Evolutionary conservation across 306 rosid species (phyloP), one percentile per base, ranked within the genome.

Genomic region (Begonia fuchsioides): DNA sequence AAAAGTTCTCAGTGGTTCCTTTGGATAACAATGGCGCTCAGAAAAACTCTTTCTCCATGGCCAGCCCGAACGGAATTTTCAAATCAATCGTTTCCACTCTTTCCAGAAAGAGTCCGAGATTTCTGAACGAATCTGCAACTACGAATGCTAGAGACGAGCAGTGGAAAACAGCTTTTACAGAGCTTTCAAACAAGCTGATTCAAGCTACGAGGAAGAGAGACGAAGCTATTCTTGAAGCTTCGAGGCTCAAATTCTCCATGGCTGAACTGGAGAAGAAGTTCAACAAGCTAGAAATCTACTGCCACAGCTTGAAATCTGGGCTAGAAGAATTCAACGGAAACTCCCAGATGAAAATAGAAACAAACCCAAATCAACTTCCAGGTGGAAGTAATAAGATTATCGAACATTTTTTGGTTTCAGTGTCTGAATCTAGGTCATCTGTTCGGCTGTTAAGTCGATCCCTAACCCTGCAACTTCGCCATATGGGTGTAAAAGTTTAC

Each of bases 221-320:
- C 40, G 95, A 85, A 32, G 96, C 96, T 9, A 50, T 75, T 55
- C 60, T 67, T 8, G 93, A 85, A 62, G 93, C 94, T 55, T 92
- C 98, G 0, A 65, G 79, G 67, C 77, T 84, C 6, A 90, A 84
- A 59, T 57, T 68, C 32, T 81, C 95, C 26, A 79, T 84, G 93
- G 57, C 76, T 9, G 94, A 79, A 67, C 59, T 85, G 32, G 98
- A 92, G 74, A 85, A 82, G 66, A 85, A 92, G 52, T 93, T 92
- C 52, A 81, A 76, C 80, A 84, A 90, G 19, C 87, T 90, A 4
- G 94, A 90, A 47, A 17, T 79, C 11, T 90, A 84, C 55, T 79
- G 97, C 65, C 92, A 76, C 47, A 64, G 16, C 44, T 52, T 92
- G 78, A 85, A 85, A 18, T 72, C 93, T 0, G 93, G 82, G 0